phyloP scores from a whole-genome alignment of 768 basidiomycete species.

The Brasilioporus rufonigricans region DNA sequence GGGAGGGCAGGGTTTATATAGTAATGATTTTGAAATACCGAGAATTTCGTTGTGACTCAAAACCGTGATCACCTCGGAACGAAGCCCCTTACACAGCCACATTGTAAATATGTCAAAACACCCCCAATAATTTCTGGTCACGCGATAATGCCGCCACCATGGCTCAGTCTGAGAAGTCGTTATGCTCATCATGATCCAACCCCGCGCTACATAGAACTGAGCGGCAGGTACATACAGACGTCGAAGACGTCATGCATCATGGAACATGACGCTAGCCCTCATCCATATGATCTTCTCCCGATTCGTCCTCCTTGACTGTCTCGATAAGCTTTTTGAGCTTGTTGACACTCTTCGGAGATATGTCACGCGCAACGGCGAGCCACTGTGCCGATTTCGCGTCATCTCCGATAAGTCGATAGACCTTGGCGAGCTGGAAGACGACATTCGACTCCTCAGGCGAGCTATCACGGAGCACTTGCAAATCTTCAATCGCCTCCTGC shows the following conservation, averaged over 20 bases:
- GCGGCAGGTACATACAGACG: neutral
- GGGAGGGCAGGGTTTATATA: conserved; percentile 43
- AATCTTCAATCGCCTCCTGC: conserved; percentile 78
- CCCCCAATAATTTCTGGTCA: conserved; percentile 15
- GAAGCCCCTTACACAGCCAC: conserved; percentile 32
- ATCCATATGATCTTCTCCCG: conserved; percentile 67
- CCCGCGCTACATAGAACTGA: neutral
- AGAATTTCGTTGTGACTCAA: conserved; percentile 34
- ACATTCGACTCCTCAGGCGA: conserved; percentile 97
- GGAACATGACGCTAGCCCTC: conserved; percentile 45
- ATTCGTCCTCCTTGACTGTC: conserved; percentile 60
- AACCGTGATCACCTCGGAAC: conserved; percentile 27
- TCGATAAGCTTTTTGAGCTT: conserved; percentile 81
- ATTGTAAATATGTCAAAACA: conserved; percentile 23
- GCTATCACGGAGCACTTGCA: conserved; percentile 73
- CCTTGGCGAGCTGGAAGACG: conserved; percentile 91
- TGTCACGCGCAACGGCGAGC: conserved; percentile 89
- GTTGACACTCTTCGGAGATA: conserved; percentile 85
- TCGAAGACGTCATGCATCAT: no score
- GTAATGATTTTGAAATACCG: conserved; percentile 31
- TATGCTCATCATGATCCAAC: neutral
- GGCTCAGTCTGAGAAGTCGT: no score
- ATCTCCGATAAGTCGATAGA: conserved; percentile 81
- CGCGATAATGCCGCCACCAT: conserved; percentile 22
- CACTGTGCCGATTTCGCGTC: conserved; percentile 76